Evolutionary conservation across 164 flowering plant species (phyloP).

Genomic region (Taxillus chinensis): DNA sequence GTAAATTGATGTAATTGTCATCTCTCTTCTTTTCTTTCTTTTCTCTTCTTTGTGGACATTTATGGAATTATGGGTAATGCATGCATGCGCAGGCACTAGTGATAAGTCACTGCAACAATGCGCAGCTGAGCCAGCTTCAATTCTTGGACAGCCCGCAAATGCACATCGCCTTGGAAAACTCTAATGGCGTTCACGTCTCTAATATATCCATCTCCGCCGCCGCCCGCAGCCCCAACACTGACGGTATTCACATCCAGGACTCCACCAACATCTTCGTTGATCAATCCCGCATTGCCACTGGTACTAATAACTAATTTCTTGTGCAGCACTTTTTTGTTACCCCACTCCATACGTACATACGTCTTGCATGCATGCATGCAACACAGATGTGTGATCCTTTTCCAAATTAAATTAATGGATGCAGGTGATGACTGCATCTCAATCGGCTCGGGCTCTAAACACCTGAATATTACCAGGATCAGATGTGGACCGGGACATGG

Average conservation of each 20-base stretch:
- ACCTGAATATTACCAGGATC: conserved; percentile 10
- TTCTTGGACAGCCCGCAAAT: conserved; percentile 16
- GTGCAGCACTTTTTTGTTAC: no score
- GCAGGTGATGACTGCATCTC: conserved; percentile 40
- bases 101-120: conserved; percentile 9
- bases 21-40: no score
- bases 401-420: background rate
- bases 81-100: conserved; percentile 6
- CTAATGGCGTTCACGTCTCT: background rate
- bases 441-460: conserved; percentile 16
- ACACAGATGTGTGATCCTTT: no score
- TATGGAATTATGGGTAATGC: no score
- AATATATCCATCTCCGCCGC: conserved; percentile 20
- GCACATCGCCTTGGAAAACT: conserved; percentile 16
- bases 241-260: conserved; percentile 25
- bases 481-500: conserved; percentile 43
- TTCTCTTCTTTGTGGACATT: no score
- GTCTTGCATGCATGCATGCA: background rate
- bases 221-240: conserved; percentile 29
- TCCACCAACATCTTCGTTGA: conserved; percentile 11
- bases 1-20: no score
- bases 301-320: background rate
- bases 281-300: conserved; percentile 16
- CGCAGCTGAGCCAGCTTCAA: conserved; percentile 5
- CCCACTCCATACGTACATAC: background rate